Evolutionary conservation across 495 filamentous ascomycete genomes (phyloP), one percentile per base, ranked within the genome.

Genomic region (Amphirosellinia nigrospora): DNA sequence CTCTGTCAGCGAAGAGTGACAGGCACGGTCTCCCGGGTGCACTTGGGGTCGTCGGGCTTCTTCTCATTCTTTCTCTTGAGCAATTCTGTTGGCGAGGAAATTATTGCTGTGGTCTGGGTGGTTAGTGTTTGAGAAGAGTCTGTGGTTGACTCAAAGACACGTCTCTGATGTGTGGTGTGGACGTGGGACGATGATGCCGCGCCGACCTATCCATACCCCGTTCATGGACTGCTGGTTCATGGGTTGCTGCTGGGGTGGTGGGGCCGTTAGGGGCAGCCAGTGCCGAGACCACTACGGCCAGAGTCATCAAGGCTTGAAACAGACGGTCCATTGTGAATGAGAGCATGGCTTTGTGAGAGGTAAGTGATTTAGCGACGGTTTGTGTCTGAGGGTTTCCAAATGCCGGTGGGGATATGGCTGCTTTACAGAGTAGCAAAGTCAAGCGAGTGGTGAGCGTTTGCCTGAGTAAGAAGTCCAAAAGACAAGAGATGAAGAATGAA

Each of bases 11-110:
- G 15, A 21, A 19, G 56, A 11, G 34, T 63, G 58, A n/a, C 67
- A 69, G 21, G 0, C 6, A 7, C 67, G 67, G 46, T 69, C 67
- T 21, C 67, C 67, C 0, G 67, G 23, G 43, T 53, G n/a, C 67
- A 69, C 9, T 3, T 3, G 21, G 32, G 6, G 19, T 3, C 19
- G 30, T 32, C 10, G 8, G 55, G 65, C 11, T 43, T 38, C 23
- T 43, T 34, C 2, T 46, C 19, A 36, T 23, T 26, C 28, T 21
- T 48, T 36, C 52, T 32, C 19, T 67, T 38, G 36, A 38, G n/a
- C 30, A 56, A 6, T 8, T 36, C 66, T 5, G 28, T 21, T 21
- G 55, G 28, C 21, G 36, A 30, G n/a, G 43, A 38, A 2, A 34
- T n/a, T 3, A 10, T 23, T 32, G 16, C 15, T 0, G n/a, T 30